Evolutionary conservation across 2,329 filamentous ascomycete species (phyloP), one percentile per base, ranked within the genome.

Genomic region (Fusarium sp.): DNA sequence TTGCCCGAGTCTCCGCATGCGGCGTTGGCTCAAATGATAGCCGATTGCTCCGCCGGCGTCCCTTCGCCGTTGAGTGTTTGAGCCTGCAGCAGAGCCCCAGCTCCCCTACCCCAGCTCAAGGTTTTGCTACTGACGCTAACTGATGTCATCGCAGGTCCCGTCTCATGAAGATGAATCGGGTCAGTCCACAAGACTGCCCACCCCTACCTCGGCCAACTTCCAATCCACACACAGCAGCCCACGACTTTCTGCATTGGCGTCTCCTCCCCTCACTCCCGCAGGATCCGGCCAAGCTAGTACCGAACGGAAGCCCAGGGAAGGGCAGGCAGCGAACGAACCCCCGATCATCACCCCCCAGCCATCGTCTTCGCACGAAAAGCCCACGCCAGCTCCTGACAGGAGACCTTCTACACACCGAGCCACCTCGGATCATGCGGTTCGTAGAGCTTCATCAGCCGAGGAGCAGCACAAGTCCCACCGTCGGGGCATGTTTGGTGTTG

Each of bases 241-340:
- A 70, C 88, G 89, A 70, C 85, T 89, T 52, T 91, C 92, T 68
- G 90, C 93, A 67, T 90, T 97, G 84, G 93, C 96, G 77, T 97
- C 95, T 13, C 96, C 96, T 75, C 95, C 95, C 48, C 88, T 98
- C 62, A 98, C 95, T 14, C 96, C 96, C 20, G 92, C 95, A 64
- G 95, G 92, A 61, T 96, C 94, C 50, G 85, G 85, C 23, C 83
- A 83, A 81, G 80, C 76, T 52, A 80, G 74, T 41, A 73, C 77
- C 5, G 75, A 78, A 20, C 80, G 80, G 54, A 83, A 79, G 70
- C 64, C 78, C 78, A 78, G 75, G 77, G 82, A 79, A 70, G 84
- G 81, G 32, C 79, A 81, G 48, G 82, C 86, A 45, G 83, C 86
- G 70, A 73, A 76, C 67, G 83, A 84, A 37, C 79, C 81, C 9